Percentiles rank a stretch among this genome's conserved stretches.
Conservation (phyloP, 2,329 filamentous ascomycete genomes). For the Paracamarosporium sp. region DNA sequence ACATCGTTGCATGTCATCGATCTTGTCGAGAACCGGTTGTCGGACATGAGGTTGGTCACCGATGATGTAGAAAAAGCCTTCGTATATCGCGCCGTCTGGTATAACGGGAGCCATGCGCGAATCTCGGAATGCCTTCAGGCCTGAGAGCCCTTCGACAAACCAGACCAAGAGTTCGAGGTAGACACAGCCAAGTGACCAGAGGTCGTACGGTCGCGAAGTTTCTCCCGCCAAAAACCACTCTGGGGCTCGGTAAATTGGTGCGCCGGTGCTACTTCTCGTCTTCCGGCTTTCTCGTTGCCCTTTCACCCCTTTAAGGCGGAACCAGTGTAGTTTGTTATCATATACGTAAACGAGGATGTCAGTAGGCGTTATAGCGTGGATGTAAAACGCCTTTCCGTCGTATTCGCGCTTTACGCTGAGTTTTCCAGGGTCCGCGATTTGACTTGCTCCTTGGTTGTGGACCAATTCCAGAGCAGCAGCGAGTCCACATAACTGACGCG, state of each 20-base stretch:
- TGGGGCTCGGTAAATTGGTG: constrained; percentile 13
- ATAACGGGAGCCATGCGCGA: background rate
- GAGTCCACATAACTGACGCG: constrained; percentile 11
- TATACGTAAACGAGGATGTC: too few relatives aligned
- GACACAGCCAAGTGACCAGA: constrained; percentile 46
- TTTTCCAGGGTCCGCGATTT: too few relatives aligned
- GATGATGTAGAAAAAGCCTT: constrained; percentile 9
- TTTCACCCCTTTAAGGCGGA: constrained; percentile 11
- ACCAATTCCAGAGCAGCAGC: constrained; percentile 13
- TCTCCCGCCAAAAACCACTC: constrained; percentile 3
- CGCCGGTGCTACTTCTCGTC: constrained; percentile 4
- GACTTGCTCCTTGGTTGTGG: too few relatives aligned
- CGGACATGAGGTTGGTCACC: constrained; percentile 5
- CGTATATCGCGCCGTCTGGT: background rate
- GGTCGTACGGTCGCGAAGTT: constrained; percentile 34
- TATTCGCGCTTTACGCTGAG: background rate
- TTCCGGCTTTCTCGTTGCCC: constrained; percentile 9
- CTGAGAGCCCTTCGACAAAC: constrained; percentile 18
- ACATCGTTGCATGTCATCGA: background rate
- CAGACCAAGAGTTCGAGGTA: constrained; percentile 31
- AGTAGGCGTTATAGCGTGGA: too few relatives aligned
- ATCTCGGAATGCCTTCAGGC: constrained; percentile 11
- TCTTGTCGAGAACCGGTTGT: constrained; percentile 8
- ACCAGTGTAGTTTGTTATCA: constrained; percentile 51
- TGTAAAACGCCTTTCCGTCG: constrained; percentile 15